phyloP scores from a whole-genome alignment of 2,329 filamentous ascomycete species.

The Chaetoscypha palmicola region DNA sequence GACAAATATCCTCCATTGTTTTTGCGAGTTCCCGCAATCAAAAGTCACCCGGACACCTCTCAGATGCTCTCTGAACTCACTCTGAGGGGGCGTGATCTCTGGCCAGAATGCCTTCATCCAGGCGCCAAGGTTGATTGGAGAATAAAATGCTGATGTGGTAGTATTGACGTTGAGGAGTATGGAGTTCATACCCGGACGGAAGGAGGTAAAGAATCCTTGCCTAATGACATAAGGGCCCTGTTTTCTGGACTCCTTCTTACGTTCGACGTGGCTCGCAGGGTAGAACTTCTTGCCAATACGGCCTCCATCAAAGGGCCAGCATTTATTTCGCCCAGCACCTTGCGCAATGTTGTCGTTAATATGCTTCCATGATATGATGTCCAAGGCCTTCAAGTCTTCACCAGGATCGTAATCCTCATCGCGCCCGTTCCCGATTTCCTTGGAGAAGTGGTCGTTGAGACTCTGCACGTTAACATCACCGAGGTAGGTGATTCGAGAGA shows the following conservation, averaged over 20 bases:
- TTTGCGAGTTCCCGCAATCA: background rate
- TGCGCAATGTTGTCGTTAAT: too few relatives aligned
- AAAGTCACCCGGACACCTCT: background rate
- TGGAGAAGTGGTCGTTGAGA: background rate
- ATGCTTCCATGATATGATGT: background rate
- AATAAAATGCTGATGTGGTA: conserved; percentile 5
- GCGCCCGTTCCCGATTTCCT: background rate
- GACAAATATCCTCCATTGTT: background rate
- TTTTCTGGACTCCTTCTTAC: background rate
- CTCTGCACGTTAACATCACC: background rate
- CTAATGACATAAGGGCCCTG: background rate
- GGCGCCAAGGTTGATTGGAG: background rate
- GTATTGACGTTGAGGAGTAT: conserved; percentile 4
- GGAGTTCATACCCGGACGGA: background rate
- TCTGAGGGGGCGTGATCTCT: background rate
- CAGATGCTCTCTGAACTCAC: background rate
- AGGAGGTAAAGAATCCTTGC: background rate
- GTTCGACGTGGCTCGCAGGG: background rate
- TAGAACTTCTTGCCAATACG: conserved; percentile 2
- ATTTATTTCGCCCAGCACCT: too few relatives aligned
- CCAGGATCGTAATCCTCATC: background rate
- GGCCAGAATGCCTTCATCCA: background rate
- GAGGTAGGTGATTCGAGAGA: background rate
- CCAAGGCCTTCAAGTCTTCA: background rate
- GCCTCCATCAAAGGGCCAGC: background rate